Conservation (phyloP, 140 eudicot species). For the Cichorium intybus region DNA sequence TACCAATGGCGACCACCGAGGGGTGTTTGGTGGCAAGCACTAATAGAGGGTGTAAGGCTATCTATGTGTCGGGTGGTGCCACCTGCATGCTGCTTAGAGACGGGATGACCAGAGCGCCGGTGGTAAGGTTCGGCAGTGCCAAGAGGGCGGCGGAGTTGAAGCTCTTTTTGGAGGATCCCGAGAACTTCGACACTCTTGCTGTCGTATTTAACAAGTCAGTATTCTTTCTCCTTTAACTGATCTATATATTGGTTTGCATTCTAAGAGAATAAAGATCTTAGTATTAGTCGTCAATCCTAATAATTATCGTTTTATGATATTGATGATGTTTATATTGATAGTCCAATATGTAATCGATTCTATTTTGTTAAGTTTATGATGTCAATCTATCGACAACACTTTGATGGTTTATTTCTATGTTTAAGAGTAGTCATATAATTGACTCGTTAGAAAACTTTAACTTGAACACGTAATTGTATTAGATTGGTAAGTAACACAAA, state of each 20-base stretch:
- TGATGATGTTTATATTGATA: neutral
- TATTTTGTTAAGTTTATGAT: neutral
- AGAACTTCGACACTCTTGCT: neutral
- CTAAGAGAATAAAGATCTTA: neutral
- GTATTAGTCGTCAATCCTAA: neutral
- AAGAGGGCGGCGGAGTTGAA: slow-evolving; percentile 1
- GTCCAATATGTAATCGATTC: neutral
- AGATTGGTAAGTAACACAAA: neutral
- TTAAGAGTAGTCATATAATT: neutral
- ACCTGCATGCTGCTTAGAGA: neutral
- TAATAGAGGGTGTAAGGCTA: neutral
- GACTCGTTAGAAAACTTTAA: neutral
- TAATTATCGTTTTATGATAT: neutral
- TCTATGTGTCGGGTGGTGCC: neutral
- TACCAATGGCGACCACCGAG: neutral
- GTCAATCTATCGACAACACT: neutral
- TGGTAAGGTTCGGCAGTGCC: neutral
- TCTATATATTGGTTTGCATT: neutral
- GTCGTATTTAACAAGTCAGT: neutral
- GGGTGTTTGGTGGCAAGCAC: neutral
- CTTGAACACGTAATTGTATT: neutral
- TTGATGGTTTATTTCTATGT: neutral
- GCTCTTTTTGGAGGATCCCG: neutral
- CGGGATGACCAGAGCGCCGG: neutral
- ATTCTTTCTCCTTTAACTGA: neutral